Base-by-base conservation (phyloP, 1,284 basidiomycete genomes). In the Filobasidium uniguttulatum region DNA sequence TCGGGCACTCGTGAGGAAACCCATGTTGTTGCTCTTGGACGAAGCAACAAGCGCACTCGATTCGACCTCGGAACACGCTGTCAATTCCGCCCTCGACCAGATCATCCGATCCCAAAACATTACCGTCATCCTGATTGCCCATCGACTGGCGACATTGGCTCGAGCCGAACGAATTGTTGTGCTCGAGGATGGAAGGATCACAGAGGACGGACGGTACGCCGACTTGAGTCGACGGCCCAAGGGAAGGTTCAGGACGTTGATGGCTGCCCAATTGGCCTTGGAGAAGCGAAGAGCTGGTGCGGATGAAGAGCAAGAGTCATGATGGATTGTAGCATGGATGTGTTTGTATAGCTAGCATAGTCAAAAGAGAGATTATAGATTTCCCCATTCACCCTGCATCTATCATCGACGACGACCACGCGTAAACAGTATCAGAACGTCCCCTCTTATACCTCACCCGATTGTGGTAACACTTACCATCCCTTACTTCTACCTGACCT, bases 21-120 rank as follows among this genome's bases (percentile, higher is more conserved):
- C 73, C 1, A 63, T 63, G 3, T 70, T 75, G 15, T 55, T 75
- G n/a, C 63, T 75, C 2, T 60, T 72, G 8, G 73, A 74, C 50
- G 73, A 73, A 58, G 65, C 70, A 67, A 52, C 55, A 62, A 71
- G 67, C 8, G 83, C 89, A 2, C 71, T 94, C 46, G 90, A 96
- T 64, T 87, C 87, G 4, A 80, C 82, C 1, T 85, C 83, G n/a
- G 90, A 94, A 67, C 79, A 85, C 46, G 65, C 67, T 6, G 67
- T 90, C 26, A 93, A 96, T 64, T 80, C 87, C 60, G 90, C 90
- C 1, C 84, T 96, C 49, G 85, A 88, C 62, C 83, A 82, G 62
- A 89, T 94, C 54, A 73, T 91, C 44, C 72, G 76, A 49, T 75
- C 77, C 20, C 72, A 81, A 46, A 77, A 82, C 56, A 86, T 88